Evolutionary conservation across 768 basidiomycete species (phyloP), one percentile per base, ranked within the genome.

Genomic region (Obba rivulosa): DNA sequence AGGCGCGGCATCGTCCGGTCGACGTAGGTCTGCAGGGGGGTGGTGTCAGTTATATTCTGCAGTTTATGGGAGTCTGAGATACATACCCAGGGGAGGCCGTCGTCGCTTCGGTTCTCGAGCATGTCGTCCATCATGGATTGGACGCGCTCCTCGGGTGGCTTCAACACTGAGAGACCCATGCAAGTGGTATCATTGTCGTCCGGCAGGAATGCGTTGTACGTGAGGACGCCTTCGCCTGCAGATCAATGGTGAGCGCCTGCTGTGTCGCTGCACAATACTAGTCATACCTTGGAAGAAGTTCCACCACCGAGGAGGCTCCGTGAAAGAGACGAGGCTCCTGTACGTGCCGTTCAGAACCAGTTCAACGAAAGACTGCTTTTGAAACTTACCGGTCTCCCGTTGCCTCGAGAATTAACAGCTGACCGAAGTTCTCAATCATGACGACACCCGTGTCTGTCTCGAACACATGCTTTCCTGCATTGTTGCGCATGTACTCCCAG

Each of bases 161-260:
- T 40, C 34, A 66, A 58, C 36, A 76, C 64, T 4, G 72, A 74
- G 23, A 77, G 62, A 17, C 63, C 77, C n/a, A 79, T 34, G n/a
- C 77, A 75, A 0, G 78, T 79, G 1, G 77, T 80, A 50, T 79
- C 77, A 17, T 77, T 63, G 61, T 80, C 78, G 51, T 65, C 70
- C 1, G 76, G 28, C 13, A 31, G 75, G 55, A 73, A 76, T 28
- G 67, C 62, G 22, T 37, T 34, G 35, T 46, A 25, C 23, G 45
- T 46, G 14, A 46, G 20, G 21, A 46, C 21, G 3, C 43, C 69
- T 68, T 10, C 74, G 75, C 5, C 74, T 77, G 11, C n/a, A 24
- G 11, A 49, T 41, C 11, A n/a, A 31, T 13, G 28, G 5, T 13
- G 13, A 31, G 28, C 28, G 42, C 9, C 11, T 3, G 42, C 9